Conservation (phyloP, 257 asterid species). For the Solanum clarkiae region DNA sequence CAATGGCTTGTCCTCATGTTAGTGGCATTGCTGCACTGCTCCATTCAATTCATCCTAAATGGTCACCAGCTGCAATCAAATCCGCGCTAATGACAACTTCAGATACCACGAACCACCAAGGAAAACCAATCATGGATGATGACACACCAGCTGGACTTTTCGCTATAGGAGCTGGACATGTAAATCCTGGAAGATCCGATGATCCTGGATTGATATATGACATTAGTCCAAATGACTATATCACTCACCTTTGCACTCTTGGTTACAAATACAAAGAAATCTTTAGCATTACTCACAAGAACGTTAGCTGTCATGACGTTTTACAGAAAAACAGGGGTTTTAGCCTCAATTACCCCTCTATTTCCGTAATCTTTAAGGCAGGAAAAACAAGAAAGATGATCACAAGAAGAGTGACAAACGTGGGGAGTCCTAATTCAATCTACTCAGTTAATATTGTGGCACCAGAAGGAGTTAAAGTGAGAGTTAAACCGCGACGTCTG, state of each 20-base stretch:
- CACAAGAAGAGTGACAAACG: conserved; percentile 54
- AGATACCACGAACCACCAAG: conserved; percentile 42
- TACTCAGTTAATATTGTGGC: conserved; percentile 35
- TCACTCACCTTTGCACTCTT: conserved; percentile 61
- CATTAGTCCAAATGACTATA: conserved; percentile 45
- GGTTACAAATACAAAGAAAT: conserved; percentile 57
- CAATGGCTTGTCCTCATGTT: conserved; percentile 4
- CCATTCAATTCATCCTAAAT: background rate
- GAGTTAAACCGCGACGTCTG: conserved; percentile 56
- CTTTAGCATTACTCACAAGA: conserved; percentile 71
- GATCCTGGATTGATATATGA: conserved; percentile 79
- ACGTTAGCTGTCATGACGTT: conserved; percentile 55
- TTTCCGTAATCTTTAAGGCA: conserved; percentile 47
- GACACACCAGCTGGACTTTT: conserved; percentile 53
- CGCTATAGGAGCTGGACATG: conserved; percentile 90
- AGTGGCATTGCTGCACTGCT: conserved; percentile 5
- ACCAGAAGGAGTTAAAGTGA: conserved; percentile 68
- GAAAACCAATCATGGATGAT: conserved; percentile 80
- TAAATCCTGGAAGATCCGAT: conserved; percentile 60
- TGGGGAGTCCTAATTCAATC: conserved; percentile 32
- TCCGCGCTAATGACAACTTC: conserved; percentile 16
- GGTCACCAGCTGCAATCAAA: conserved; percentile 10
- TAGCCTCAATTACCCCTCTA: conserved; percentile 85
- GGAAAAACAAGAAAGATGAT: conserved; percentile 43
- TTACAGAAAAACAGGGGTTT: conserved; percentile 45